Evolutionary conservation across 2,329 filamentous ascomycete genomes (phyloP).

Genomic region (Rutstroemia sp.): DNA sequence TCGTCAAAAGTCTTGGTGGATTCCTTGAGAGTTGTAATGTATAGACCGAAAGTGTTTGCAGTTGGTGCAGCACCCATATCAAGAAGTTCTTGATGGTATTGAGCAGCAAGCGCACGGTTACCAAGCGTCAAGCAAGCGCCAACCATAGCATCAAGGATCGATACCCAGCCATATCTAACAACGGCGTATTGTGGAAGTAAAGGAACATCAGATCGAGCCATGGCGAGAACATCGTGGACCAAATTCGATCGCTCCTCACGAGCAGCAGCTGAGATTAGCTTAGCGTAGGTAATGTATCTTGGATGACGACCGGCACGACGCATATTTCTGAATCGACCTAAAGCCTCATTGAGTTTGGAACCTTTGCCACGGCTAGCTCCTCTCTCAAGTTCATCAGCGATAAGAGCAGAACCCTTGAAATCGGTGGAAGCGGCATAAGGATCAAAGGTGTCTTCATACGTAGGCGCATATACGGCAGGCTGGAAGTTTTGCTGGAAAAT

Average conservation of each 20-base stretch:
- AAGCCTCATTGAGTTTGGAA: constrained; percentile 69
- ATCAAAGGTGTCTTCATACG: constrained; percentile 77
- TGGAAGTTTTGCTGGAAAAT: constrained; percentile 39
- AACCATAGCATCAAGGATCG: constrained; percentile 94
- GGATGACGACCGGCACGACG: constrained; percentile 86
- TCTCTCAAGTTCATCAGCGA: constrained; percentile 84
- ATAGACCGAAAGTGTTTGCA: constrained; percentile 95
- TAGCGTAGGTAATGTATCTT: constrained; percentile 93
- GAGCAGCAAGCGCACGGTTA: constrained; percentile 70
- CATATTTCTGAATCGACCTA: constrained; percentile 85
- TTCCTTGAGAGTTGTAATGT: constrained; percentile 98
- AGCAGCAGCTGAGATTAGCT: constrained; percentile 84
- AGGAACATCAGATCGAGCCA: constrained; percentile 85
- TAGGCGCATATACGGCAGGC: constrained; percentile 47
- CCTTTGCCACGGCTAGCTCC: constrained; percentile 55
- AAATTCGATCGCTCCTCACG: constrained; percentile 76
- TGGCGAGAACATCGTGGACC: constrained; percentile 78
- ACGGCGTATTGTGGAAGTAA: constrained; percentile 75
- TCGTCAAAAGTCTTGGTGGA: constrained; percentile 97
- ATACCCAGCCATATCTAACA: constrained; percentile 92
- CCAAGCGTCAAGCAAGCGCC: constrained; percentile 81
- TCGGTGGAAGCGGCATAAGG: constrained; percentile 87
- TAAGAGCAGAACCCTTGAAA: constrained; percentile 85
- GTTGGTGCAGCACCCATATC: constrained; percentile 87
- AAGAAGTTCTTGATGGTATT: constrained; percentile 85